Percentiles rank a stretch among this genome's conserved stretches.
Evolutionary conservation across 140 eudicot species (phyloP).

Genomic region (Ambrosia hybrid): DNA sequence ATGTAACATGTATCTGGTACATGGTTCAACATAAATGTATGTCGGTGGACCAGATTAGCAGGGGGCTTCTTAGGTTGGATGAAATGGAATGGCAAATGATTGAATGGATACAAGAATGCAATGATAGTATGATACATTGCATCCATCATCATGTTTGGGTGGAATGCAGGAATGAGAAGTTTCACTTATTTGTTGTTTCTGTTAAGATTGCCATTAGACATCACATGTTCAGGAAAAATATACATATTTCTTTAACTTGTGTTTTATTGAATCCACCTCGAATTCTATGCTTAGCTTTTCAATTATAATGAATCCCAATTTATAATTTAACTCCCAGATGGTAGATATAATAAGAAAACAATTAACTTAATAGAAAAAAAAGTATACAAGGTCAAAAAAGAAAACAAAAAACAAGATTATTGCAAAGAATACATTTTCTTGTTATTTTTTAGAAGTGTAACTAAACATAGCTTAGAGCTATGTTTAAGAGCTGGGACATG

Average conservation of each 20-base stretch:
- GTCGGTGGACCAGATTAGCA: not conserved
- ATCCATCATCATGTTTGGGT: no score
- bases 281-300: no score
- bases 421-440: no score
- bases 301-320: no score
- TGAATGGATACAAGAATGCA: not conserved
- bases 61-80: not conserved
- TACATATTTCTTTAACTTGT: no score
- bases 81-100: not conserved
- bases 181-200: no score
- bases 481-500: not conserved
- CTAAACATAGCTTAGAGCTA: not conserved
- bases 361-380: not conserved
- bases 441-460: not conserved
- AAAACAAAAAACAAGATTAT: not conserved
- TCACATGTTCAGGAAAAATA: no score
- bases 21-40: not conserved
- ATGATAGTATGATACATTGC: not conserved
- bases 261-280: no score
- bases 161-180: no score
- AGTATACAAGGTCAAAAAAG: not conserved
- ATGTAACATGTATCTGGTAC: not conserved
- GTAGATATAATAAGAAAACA: not conserved
- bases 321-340: no score
- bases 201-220: no score